These are phyloP conservation scores for Pyropia yezoensis DNA, from an alignment of 23 red algal species.

Conservation along the genomic window DNA sequence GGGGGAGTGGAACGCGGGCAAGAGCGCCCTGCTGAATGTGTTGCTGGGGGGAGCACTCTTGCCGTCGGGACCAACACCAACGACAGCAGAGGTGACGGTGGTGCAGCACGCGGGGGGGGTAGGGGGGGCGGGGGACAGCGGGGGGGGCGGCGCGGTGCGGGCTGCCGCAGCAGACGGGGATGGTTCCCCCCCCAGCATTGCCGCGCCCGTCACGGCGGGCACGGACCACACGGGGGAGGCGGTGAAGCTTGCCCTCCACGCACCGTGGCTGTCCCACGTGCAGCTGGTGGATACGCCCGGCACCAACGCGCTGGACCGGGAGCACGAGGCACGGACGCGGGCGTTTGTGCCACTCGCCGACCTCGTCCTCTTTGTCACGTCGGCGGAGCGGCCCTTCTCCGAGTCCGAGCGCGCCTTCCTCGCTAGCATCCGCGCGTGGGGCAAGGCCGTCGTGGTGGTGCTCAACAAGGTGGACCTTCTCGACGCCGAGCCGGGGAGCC, in stretches of 20 bases:
- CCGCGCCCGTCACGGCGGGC: not conserved
- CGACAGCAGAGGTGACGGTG: slow-evolving; percentile 23
- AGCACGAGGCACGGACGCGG: slow-evolving; percentile 25
- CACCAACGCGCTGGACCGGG: slow-evolving; percentile 38
- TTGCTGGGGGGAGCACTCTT: slow-evolving; percentile 19
- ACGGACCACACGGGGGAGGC: slow-evolving; percentile 8
- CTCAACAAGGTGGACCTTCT: slow-evolving; percentile 45
- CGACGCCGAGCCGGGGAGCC: not conserved
- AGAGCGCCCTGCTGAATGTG: slow-evolving; percentile 27
- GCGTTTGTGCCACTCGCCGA: slow-evolving; percentile 37
- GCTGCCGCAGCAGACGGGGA: too few species aligned
- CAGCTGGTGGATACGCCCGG: slow-evolving; percentile 37
- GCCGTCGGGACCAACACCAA: slow-evolving; percentile 27
- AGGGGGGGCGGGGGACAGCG: too few species aligned
- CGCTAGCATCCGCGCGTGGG: slow-evolving; percentile 32
- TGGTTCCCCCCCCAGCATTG: not conserved
- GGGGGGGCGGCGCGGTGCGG: too few species aligned
- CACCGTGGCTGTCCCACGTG: slow-evolving; percentile 11
- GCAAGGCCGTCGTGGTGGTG: slow-evolving; percentile 31
- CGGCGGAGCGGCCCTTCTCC: slow-evolving; percentile 34
- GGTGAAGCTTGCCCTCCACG: slow-evolving; percentile 11
- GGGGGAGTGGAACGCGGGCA: slow-evolving; percentile 39
- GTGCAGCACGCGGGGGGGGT: slow-evolving; percentile 6
- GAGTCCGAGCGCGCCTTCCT: slow-evolving; percentile 38
- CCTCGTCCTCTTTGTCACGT: slow-evolving; percentile 33